These are phyloP conservation scores for Funneliformis geosporum DNA, from an alignment of 192 early-diverging fungal genomes.

Conservation along the genomic window DNA sequence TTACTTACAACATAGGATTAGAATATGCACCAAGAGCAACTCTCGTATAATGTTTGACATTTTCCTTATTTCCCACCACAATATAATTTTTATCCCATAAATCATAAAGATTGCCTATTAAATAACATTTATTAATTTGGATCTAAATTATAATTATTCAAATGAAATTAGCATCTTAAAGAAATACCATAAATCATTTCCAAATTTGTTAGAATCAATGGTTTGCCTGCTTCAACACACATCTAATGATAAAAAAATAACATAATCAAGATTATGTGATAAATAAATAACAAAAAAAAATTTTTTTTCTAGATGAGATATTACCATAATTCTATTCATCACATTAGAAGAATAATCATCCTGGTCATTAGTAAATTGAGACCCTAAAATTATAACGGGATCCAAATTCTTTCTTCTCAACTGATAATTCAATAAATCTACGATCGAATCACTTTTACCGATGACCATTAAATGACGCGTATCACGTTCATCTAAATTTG, in stretches of 20 bases:
- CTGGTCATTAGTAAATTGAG: constrained; percentile 23
- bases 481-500: constrained; percentile 10
- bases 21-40: constrained; percentile 26
- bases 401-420: too few relatives aligned
- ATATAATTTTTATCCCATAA: constrained; percentile 32
- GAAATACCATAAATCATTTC: constrained; percentile 33
- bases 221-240: constrained; percentile 26
- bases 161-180: too few relatives aligned
- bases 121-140: not conserved
- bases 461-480: not conserved
- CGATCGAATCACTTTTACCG: constrained; percentile 22
- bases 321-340: constrained; percentile 19
- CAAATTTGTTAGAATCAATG: constrained; percentile 24
- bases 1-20: constrained; percentile 23
- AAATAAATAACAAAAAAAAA: not conserved
- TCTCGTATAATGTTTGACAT: constrained; percentile 18
- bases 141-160: too few relatives aligned
- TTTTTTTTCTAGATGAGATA: too few relatives aligned
- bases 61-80: not conserved
- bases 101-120: constrained; percentile 24
- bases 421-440: too few relatives aligned
- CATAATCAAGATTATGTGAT: not conserved
- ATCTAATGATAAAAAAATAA: not conserved
- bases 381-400: constrained; percentile 17
- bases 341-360: constrained; percentile 6